phyloP scores from a whole-genome alignment of 2,329 filamentous ascomycete species.

The Verticillium tricorpus region DNA sequence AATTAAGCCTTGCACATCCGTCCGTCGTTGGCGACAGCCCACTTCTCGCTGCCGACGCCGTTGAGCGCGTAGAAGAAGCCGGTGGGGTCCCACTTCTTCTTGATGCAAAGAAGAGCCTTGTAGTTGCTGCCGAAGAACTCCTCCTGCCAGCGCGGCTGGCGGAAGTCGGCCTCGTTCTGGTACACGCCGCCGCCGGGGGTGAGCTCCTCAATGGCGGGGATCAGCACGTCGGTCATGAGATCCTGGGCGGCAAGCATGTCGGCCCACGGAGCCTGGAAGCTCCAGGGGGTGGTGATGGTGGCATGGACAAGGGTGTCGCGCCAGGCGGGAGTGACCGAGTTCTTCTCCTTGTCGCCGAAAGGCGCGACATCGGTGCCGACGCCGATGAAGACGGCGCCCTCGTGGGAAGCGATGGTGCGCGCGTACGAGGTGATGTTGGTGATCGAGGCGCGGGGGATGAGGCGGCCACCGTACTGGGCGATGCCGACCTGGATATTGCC shows the following conservation, averaged over 20 bases:
- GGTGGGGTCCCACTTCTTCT: slow-evolving; percentile 44
- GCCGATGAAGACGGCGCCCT: slow-evolving; percentile 22
- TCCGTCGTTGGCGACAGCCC: slow-evolving; percentile 33
- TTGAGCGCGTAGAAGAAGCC: slow-evolving; percentile 41
- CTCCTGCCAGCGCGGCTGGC: slow-evolving; percentile 38
- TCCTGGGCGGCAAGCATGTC: slow-evolving; percentile 25
- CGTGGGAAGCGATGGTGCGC: slow-evolving; percentile 6
- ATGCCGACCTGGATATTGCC: slow-evolving; percentile 41
- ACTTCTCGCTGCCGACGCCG: slow-evolving; percentile 49
- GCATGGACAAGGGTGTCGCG: slow-evolving; percentile 28
- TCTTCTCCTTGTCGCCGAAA: slow-evolving; percentile 18
- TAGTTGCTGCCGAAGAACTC: slow-evolving; percentile 46
- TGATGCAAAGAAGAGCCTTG: slow-evolving; percentile 33
- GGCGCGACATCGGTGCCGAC: slow-evolving; percentile 20
- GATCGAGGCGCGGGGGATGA: slow-evolving; percentile 16
- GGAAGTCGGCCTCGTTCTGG: slow-evolving; percentile 47
- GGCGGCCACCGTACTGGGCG: slow-evolving; percentile 19
- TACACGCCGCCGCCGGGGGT: slow-evolving; percentile 40
- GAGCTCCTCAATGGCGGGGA: slow-evolving; percentile 13
- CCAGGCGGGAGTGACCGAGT: slow-evolving; percentile 38
- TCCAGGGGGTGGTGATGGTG: slow-evolving; percentile 21
- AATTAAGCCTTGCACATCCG: slow-evolving; percentile 30
- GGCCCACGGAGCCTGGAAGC: slow-evolving; percentile 18
- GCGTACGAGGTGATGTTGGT: slow-evolving; percentile 12
- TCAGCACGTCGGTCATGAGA: slow-evolving; percentile 13